These are phyloP conservation scores for Cercospora berteroae DNA, from an alignment of 2,329 filamentous ascomycete species.

Conservation along the genomic window DNA sequence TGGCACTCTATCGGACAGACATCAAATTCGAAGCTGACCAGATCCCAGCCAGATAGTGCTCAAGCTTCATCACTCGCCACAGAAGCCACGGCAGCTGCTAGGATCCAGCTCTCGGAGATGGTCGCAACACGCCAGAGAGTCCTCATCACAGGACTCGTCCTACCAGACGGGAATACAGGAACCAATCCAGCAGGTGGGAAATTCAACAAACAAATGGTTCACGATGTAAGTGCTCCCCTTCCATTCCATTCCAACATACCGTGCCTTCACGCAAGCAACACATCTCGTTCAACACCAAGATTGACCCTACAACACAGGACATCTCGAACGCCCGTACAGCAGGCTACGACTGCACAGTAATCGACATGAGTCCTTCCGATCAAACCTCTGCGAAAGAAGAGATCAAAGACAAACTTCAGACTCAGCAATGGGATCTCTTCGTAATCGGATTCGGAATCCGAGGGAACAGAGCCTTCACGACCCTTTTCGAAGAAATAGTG, in stretches of 20 bases:
- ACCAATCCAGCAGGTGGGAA: neutral
- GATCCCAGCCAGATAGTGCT: neutral
- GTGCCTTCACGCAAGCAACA: neutral
- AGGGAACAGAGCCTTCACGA: slow-evolving; percentile 20
- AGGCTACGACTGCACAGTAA: slow-evolving; percentile 20
- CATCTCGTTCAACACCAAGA: neutral
- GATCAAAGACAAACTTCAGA: slow-evolving; percentile 2
- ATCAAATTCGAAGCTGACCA: neutral
- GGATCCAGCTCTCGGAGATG: neutral
- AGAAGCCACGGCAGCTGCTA: neutral
- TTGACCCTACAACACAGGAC: neutral
- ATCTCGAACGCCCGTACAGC: slow-evolving; percentile 1
- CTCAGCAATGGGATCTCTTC: slow-evolving; percentile 15
- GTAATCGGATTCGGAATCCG: slow-evolving; percentile 20
- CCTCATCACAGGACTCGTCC: neutral
- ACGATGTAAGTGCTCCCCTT: neutral
- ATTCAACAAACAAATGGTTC: neutral
- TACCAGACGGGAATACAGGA: neutral
- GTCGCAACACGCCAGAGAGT: neutral
- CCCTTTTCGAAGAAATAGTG: slow-evolving; percentile 21
- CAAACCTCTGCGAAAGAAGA: neutral
- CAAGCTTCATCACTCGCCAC: neutral
- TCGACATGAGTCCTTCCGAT: slow-evolving; percentile 17
- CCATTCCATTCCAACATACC: too few species aligned
- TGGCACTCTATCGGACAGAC: neutral